Base-by-base conservation (phyloP, 2,329 filamentous ascomycete genomes). In the Exophiala mesophila region DNA sequence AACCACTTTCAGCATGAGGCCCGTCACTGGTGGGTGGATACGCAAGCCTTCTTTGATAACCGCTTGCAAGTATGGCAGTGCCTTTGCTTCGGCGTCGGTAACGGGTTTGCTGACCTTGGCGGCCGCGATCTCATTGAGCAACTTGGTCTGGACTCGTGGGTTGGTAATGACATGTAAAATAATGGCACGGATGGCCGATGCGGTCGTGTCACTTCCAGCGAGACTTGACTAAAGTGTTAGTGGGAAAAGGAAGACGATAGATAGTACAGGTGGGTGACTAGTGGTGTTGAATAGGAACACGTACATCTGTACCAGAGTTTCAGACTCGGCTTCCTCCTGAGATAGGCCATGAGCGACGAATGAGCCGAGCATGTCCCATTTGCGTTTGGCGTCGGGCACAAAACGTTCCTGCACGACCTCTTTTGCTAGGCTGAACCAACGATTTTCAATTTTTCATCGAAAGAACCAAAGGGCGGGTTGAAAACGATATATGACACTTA, bases 181-280 rank as follows among this genome's bases (percentile, higher is more conserved):
- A 56, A 75, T 73, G 39, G 71, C 73, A 47, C 75, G 71, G 71
- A 76, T 76, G 0, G 72, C 74, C 2, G 72, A 74, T 9, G 76
- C 76, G 0, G 76, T 78, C 0, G 76, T 77, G 59, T 80, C 76
- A n/a, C 76, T 78, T 15, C 77, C 77, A 10, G 59, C 60, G 9
- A 58, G 49, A 15, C 50, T 76, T 1, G 73, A 73, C 3, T 73
- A 73, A 44, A 76, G 73, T 3, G 73, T 7, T 13, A 31, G 29
- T 28, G 24, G 24, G 24, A 8, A 28, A 8, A 8, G 24, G 24
- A 28, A 28, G 24, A n/a, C 24, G 8, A 28, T 8, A 28, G n/a
- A 28, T n/a, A n/a, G n/a, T n/a, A n/a, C n/a, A n/a, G n/a, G n/a
- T n/a, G n/a, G 24, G 13, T 12, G 4, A n/a, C 7, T 10, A 16